Evolutionary conservation across 2,329 filamentous ascomycete species (phyloP).

Genomic region (Phialocephala subalpina): DNA sequence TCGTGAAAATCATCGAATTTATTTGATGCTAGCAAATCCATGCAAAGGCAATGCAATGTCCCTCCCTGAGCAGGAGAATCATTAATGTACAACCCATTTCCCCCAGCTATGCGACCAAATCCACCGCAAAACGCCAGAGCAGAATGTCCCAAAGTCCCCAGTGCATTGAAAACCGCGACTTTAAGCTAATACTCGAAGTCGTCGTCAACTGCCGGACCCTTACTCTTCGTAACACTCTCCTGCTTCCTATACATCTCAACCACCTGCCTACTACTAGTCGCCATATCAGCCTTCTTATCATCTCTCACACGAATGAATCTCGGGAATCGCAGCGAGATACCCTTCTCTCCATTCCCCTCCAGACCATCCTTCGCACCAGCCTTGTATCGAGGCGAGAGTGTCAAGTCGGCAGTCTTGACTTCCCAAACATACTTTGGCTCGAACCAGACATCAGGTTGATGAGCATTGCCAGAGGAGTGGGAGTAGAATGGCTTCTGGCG

Average conservation of each 20-base stretch:
- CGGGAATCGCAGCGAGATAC: conserved; percentile 90
- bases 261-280: conserved; percentile 83
- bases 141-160: background rate
- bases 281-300: conserved; percentile 94
- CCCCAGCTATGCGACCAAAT: conserved; percentile 2
- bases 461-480: conserved; percentile 83
- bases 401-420: conserved; percentile 95
- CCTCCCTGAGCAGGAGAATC: background rate
- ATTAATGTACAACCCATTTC: conserved; percentile 7
- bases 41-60: conserved; percentile 2
- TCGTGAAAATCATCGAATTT: background rate
- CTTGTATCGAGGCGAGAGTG: conserved; percentile 90
- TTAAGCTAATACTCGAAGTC: conserved; percentile 88
- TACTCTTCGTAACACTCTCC: conserved; percentile 83
- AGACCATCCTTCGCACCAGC: conserved; percentile 85
- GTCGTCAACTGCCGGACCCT: conserved; percentile 89
- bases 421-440: conserved; percentile 96
- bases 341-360: conserved; percentile 74
- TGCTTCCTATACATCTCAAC: conserved; percentile 98
- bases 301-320: conserved; percentile 91
- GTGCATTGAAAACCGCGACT: background rate
- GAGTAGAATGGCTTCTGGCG: conserved; percentile 93
- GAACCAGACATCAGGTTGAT: conserved; percentile 99
- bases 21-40: conserved; percentile 4
- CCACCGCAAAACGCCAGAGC: conserved; percentile 4